A percentile compares a stretch with the other conserved stretches of the same genome.
phyloP scores from a whole-genome alignment of 139 green algal species.

The Marvania coccoides region DNA sequence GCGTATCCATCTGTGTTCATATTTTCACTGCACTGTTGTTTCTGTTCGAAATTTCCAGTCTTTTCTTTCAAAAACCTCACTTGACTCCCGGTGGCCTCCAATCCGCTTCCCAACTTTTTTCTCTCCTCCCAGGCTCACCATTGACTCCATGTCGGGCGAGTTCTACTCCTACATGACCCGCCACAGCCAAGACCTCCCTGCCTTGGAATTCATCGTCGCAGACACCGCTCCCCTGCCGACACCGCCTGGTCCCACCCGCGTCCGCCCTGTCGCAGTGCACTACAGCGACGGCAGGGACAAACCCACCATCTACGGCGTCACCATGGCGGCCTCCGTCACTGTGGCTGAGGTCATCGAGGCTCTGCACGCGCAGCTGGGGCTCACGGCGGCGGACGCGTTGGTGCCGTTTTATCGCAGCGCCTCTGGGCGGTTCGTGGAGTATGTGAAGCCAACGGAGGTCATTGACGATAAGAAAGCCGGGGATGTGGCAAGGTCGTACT shows the following conservation, averaged over 20 bases:
- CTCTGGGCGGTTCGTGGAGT: not conserved
- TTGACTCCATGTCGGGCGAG: slow-evolving; percentile 1
- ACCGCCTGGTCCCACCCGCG: not conserved
- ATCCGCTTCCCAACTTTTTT: not conserved
- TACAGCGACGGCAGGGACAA: not conserved
- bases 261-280: not conserved
- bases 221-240: slow-evolving; percentile 3
- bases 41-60: too few relatives aligned
- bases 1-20: too few relatives aligned
- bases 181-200: not conserved
- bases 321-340: not conserved
- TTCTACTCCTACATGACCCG: not conserved
- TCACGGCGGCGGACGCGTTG: too few relatives aligned
- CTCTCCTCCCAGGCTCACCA: not conserved
- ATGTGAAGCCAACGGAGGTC: not conserved
- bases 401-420: not conserved
- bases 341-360: slow-evolving; percentile 11
- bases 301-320: slow-evolving; percentile 15
- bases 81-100: too few relatives aligned
- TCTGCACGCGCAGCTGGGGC: not conserved
- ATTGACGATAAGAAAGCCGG: not conserved
- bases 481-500: not conserved
- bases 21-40: too few relatives aligned
- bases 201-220: slow-evolving; percentile 7
- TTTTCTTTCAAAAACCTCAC: too few relatives aligned